Percentiles rank a stretch among this genome's conserved stretches.
These are phyloP conservation scores for Pseudogymnoascus sp. DNA, from an alignment of 2,329 filamentous ascomycete genomes.

Conservation along the genomic window DNA sequence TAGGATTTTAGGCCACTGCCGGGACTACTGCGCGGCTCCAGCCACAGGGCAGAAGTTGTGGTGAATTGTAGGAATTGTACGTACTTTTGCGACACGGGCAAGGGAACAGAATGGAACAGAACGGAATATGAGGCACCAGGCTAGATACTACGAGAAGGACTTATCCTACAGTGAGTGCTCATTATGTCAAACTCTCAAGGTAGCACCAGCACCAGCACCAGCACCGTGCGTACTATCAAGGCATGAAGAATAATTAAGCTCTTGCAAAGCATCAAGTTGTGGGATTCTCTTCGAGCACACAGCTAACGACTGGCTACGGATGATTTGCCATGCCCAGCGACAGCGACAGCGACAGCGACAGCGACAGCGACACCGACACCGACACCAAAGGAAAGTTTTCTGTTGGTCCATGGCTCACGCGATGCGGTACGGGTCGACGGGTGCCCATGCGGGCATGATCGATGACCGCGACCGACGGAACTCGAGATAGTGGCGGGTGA, in stretches of 20 bases:
- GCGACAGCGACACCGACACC: background rate
- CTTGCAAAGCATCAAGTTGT: background rate
- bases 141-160: background rate
- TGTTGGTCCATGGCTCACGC: background rate
- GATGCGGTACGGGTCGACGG: background rate
- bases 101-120: background rate
- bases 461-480: background rate
- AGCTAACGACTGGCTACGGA: background rate
- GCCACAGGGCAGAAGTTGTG: background rate
- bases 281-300: background rate
- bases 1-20: constrained; percentile 1
- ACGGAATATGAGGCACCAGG: background rate
- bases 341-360: background rate
- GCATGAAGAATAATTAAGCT: background rate
- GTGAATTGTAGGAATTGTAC: background rate
- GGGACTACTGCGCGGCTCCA: background rate
- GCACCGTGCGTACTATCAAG: background rate
- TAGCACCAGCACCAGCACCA: too few species aligned
- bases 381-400: background rate
- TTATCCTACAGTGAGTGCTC: too few species aligned
- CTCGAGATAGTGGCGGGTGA: background rate
- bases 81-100: background rate
- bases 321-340: background rate
- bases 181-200: background rate
- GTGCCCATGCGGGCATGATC: background rate